A percentile compares a stretch with the other conserved stretches of the same genome.
Conservation (phyloP, 805 yeast genomes). For the Candida vaughaniae region DNA sequence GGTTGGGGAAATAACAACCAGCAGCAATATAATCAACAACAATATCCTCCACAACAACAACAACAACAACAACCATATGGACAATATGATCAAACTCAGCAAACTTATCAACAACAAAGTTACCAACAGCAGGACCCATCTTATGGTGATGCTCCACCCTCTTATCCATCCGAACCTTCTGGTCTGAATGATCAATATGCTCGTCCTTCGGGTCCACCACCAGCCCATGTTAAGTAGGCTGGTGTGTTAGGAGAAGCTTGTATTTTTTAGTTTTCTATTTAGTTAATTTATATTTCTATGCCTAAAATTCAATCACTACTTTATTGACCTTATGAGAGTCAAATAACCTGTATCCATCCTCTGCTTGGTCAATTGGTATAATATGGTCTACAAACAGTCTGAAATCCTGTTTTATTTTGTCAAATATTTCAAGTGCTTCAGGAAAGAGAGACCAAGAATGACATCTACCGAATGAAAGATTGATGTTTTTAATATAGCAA, state of each 20-base stretch:
- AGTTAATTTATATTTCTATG: background rate
- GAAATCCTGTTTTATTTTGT: constrained; percentile 43
- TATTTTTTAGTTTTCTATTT: background rate
- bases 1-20: constrained; percentile 9
- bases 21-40: constrained; percentile 12
- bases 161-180: constrained; percentile 9
- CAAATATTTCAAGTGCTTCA: constrained; percentile 51
- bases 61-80: constrained; percentile 8
- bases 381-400: constrained; percentile 51
- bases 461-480: constrained; percentile 62
- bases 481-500: constrained; percentile 55
- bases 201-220: constrained; percentile 14
- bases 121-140: constrained; percentile 6
- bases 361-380: constrained; percentile 44
- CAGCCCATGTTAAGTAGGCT: constrained; percentile 13
- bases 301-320: constrained; percentile 43
- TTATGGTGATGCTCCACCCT: constrained; percentile 16
- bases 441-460: constrained; percentile 57
- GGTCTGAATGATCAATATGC: background rate
- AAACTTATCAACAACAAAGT: constrained; percentile 5
- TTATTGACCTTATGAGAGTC: constrained; percentile 55
- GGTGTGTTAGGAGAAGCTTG: background rate
- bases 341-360: constrained; percentile 49
- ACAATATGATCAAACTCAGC: constrained; percentile 3
- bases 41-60: constrained; percentile 11